phyloP scores from a whole-genome alignment of 768 basidiomycete species.

The Sutorius australiensis region DNA sequence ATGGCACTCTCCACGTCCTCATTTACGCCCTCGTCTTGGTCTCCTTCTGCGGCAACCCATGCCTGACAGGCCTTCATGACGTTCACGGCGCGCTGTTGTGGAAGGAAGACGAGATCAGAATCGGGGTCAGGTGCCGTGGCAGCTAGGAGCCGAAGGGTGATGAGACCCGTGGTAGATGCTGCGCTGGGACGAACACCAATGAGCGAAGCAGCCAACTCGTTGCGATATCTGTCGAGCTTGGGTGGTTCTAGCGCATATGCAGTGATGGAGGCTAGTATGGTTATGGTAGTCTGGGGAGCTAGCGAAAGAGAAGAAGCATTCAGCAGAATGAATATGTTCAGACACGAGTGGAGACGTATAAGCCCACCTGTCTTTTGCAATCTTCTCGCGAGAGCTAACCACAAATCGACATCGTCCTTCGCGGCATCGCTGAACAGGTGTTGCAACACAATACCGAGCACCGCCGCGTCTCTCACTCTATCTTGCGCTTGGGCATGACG shows the following conservation, averaged over 20 bases:
- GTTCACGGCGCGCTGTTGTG: conserved; percentile 81
- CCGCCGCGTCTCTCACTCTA: conserved; percentile 50
- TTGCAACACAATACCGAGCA: conserved; percentile 59
- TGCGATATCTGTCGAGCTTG: conserved; percentile 75
- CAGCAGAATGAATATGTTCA: not conserved
- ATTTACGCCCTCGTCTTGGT: conserved; percentile 57
- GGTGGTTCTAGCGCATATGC: conserved; percentile 63
- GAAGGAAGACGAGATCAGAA: conserved; percentile 78
- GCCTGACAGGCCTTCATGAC: conserved; percentile 77
- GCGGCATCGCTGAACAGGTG: conserved; percentile 57
- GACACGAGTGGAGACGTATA: not conserved
- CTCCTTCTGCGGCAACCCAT: conserved; percentile 66
- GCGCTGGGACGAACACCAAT: conserved; percentile 60
- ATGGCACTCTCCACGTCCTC: conserved; percentile 80
- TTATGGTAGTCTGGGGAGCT: conserved; percentile 72
- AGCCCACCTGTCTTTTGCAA: conserved; percentile 59
- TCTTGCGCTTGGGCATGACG: conserved; percentile 36
- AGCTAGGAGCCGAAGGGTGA: conserved; percentile 62
- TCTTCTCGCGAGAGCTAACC: conserved; percentile 68
- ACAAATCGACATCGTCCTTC: conserved; percentile 65
- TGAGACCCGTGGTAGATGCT: conserved; percentile 67
- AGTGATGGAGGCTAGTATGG: conserved; percentile 60
- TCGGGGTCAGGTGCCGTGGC: conserved; percentile 75
- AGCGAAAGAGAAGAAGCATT: not conserved
- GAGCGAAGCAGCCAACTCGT: conserved; percentile 83